A percentile compares a stretch with the other conserved stretches of the same genome.
phyloP scores from a whole-genome alignment of 2,329 filamentous ascomycete genomes.

The Curvularia spicifera region DNA sequence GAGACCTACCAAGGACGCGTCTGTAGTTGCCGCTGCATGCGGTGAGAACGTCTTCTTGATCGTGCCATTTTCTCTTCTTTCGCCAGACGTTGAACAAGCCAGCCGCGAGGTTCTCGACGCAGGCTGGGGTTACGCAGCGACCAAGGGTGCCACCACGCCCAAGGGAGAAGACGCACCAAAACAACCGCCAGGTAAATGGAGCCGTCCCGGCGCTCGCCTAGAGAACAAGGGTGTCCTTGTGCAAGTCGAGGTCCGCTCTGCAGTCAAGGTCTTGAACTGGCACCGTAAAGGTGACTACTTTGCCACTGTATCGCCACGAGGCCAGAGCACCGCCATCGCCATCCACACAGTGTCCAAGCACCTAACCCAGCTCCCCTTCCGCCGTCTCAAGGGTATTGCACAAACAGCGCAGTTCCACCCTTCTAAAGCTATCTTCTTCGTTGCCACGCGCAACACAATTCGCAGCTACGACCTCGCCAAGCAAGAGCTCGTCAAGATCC shows the following conservation, averaged over 20 bases:
- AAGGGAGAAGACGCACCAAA: slow-evolving; percentile 66
- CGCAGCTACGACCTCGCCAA: slow-evolving; percentile 92
- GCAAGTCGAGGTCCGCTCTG: slow-evolving; percentile 77
- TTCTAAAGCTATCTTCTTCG: slow-evolving; percentile 89
- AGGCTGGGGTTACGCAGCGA: slow-evolving; percentile 92
- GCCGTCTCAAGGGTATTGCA: slow-evolving; percentile 73
- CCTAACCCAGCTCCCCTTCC: slow-evolving; percentile 92
- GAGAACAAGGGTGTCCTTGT: slow-evolving; percentile 80
- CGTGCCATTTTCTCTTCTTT: slow-evolving; percentile 69
- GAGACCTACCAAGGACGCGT: slow-evolving; percentile 81
- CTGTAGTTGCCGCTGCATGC: slow-evolving; percentile 81
- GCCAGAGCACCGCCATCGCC: slow-evolving; percentile 79
- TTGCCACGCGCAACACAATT: slow-evolving; percentile 92
- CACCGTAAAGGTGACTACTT: slow-evolving; percentile 95
- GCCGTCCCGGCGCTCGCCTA: slow-evolving; percentile 74
- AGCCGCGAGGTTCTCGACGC: slow-evolving; percentile 80
- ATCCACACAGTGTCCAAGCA: slow-evolving; percentile 97
- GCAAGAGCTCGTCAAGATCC: slow-evolving; percentile 88
- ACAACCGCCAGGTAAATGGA: slow-evolving; percentile 80
- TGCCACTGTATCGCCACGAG: slow-evolving; percentile 83
- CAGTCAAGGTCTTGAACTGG: slow-evolving; percentile 89
- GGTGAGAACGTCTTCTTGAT: slow-evolving; percentile 88
- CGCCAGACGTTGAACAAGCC: slow-evolving; percentile 73
- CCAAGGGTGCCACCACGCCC: slow-evolving; percentile 60
- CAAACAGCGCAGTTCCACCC: slow-evolving; percentile 96